Evolutionary conservation across 306 rosid species (phyloP).

Genomic region (Potentilla sterilis): DNA sequence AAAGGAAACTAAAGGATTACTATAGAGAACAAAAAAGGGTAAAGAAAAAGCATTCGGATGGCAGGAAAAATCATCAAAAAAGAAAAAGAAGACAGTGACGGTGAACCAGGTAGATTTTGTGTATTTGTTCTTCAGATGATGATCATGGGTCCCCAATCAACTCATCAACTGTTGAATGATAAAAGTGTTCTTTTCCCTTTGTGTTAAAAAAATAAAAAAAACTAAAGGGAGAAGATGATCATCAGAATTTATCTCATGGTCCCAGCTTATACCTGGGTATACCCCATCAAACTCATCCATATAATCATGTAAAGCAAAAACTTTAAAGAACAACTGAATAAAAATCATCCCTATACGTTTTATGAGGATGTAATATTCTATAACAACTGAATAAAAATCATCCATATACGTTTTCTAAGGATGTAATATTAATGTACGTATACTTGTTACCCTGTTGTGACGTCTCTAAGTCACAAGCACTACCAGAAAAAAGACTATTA

Average conservation of each 20-base stretch:
- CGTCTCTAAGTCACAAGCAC: no score
- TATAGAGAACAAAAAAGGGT: conserved; percentile 47
- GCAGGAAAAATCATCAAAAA: conserved; percentile 36
- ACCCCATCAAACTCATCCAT: conserved; percentile 1
- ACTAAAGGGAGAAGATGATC: conserved; percentile 14
- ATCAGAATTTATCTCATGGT: conserved; percentile 2
- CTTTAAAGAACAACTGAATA: neutral
- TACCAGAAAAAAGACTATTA: no score
- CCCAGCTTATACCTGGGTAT: neutral
- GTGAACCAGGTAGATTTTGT: conserved; percentile 55
- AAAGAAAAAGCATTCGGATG: conserved; percentile 73
- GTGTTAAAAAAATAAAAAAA: conserved; percentile 29
- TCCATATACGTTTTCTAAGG: neutral
- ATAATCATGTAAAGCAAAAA: neutral
- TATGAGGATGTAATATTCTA: neutral
- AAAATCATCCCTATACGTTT: neutral
- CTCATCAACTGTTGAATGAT: conserved; percentile 44
- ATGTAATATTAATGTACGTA: neutral
- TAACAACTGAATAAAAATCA: no score
- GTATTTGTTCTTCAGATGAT: conserved; percentile 45
- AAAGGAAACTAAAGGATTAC: conserved; percentile 44
- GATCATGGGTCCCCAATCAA: conserved; percentile 38
- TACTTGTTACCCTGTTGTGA: no score
- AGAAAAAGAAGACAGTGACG: conserved; percentile 60
- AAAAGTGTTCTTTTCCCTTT: conserved; percentile 55